phyloP scores from a whole-genome alignment of 257 asterid species.

The Penstemon davidsonii region DNA sequence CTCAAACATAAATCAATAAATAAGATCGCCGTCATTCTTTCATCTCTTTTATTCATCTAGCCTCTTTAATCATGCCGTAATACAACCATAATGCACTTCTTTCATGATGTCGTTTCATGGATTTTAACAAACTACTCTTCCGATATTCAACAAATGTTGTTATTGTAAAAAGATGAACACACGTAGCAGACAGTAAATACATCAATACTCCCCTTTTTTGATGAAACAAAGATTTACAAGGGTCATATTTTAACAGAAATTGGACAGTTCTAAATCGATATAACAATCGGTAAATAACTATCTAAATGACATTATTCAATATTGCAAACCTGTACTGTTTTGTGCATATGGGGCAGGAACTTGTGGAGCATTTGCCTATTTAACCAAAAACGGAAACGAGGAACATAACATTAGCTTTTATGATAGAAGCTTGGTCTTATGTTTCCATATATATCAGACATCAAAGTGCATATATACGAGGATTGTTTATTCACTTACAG shows the following conservation, averaged over 20 bases:
- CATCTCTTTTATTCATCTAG: no score
- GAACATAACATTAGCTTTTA: constrained; percentile 8
- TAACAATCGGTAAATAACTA: not conserved
- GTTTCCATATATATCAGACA: not conserved
- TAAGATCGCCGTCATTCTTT: no score
- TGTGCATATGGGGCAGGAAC: constrained; percentile 33
- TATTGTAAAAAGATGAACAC: not conserved
- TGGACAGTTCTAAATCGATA: not conserved
- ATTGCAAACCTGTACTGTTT: constrained; percentile 43
- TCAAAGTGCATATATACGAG: not conserved
- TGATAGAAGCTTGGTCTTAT: not conserved
- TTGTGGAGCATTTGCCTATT: constrained; percentile 50
- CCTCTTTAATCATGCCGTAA: no score
- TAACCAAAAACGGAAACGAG: constrained; percentile 22
- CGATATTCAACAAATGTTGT: not conserved
- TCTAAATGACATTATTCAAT: constrained; percentile 1
- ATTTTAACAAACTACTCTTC: no score
- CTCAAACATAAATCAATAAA: no score
- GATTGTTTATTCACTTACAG: constrained; percentile 45
- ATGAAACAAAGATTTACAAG: not conserved
- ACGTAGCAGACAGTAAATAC: not conserved
- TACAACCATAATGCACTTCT: not conserved
- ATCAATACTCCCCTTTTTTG: no score
- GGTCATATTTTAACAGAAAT: not conserved
- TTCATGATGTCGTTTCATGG: not conserved